Conservation (phyloP, 1,284 basidiomycete genomes). For the Ustilago trichophora region DNA sequence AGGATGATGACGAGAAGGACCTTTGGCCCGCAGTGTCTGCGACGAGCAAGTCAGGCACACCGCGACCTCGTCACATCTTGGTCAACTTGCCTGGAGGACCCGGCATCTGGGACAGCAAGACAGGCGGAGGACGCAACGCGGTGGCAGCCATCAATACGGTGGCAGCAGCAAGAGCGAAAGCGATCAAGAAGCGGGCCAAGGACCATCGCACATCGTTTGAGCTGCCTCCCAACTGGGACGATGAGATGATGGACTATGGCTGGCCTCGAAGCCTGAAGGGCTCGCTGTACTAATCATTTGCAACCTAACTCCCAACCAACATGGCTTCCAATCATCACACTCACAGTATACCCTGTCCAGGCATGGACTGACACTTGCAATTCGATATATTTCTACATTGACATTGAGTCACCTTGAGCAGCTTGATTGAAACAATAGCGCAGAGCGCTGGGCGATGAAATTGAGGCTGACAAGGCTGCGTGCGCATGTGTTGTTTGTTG, state of each 20-base stretch:
- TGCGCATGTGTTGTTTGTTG: no score
- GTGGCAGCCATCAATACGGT: slow-evolving; percentile 46
- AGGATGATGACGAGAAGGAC: slow-evolving; percentile 26
- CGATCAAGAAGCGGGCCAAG: slow-evolving; percentile 42
- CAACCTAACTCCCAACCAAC: no score
- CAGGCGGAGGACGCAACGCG: slow-evolving; percentile 41
- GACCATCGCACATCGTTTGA: slow-evolving; percentile 27
- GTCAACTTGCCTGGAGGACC: slow-evolving; percentile 48
- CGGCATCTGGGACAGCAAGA: slow-evolving; percentile 51
- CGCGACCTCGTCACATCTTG: slow-evolving; percentile 45
- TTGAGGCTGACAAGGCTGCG: no score
- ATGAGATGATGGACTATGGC: slow-evolving; percentile 44
- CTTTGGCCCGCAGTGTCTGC: slow-evolving; percentile 44
- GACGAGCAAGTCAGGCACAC: slow-evolving; percentile 39
- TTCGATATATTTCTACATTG: no score
- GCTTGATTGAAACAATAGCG: no score
- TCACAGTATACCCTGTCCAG: no score
- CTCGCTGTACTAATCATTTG: slow-evolving; percentile 42
- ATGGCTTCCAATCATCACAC: no score
- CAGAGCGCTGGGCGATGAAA: no score
- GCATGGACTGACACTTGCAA: no score
- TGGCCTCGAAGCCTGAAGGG: slow-evolving; percentile 49
- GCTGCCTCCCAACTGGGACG: slow-evolving; percentile 35
- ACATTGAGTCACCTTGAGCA: no score
- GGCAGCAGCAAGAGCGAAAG: slow-evolving; percentile 40